Base-by-base conservation (phyloP, 225 moss, liverwort and hornwort species). In the Asterella californica region DNA sequence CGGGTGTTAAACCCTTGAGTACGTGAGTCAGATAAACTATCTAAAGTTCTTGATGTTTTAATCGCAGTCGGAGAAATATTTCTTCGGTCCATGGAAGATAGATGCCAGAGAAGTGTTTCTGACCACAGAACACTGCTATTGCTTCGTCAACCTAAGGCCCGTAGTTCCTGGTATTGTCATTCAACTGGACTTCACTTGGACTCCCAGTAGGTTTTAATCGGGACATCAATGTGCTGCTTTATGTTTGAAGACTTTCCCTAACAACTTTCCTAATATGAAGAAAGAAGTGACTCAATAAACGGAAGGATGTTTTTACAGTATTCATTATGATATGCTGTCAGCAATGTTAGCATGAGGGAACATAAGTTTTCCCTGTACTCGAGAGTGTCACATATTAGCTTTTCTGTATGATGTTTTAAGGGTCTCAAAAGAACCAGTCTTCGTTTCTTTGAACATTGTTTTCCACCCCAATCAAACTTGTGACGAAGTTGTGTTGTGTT, bases 91-190 rank as follows among this genome's bases (percentile, higher is more conserved):
- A 17, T 86, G 82, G 72, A 30, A 17, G 42, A 86, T 89, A 15
- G 50, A 82, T 34, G 4, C 33, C 29, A 75, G 42, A 49, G 84
- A 86, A 66, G 76, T 84, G 66, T 89, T 89, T 47, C 80, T 86
- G 63, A 67, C 49, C 32, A 86, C 88, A 9, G 68, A 84, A 37
- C 84, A 79, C 60, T 75, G 81, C 78, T 86, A 80, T 75, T 84
- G 78, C 34, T 84, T 89, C 27, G 86, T 89, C 9, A 89, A 89
- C 49, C 80, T 89, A 53, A 82, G 82, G 59, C 88, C 88, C 27
- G 88, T 89, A 37, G 86, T 86, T 72, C 86, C 84, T 52, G 88
- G 88, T 86, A 74, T 17, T 30, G 53, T 30, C 11, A 8, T 37
- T 70, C 21, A 22, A 38, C 70, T n/a, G n/a, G n/a, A n/a, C n/a